Evolutionary conservation across 805 yeast species (phyloP).

Genomic region (Kodamaea hsintzibuensis): DNA sequence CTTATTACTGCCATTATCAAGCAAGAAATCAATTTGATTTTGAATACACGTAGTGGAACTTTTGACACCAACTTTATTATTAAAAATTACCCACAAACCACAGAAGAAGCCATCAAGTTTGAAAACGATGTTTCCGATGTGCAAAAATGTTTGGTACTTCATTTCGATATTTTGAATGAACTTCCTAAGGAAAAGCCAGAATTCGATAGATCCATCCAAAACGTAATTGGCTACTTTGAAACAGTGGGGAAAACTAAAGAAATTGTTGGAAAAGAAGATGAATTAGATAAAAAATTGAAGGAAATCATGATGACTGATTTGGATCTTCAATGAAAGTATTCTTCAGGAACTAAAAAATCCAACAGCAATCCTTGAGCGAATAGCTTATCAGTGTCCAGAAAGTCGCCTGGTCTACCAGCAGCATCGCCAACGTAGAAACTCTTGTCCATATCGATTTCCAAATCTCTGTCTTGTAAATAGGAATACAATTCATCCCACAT

Average conservation of each 20-base stretch:
- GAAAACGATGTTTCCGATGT: conserved; percentile 66
- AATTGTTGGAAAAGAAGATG: conserved; percentile 19
- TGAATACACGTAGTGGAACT: conserved; percentile 40
- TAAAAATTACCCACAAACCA: conserved; percentile 58
- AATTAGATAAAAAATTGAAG: conserved; percentile 21
- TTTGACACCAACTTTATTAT: conserved; percentile 50
- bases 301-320: conserved; percentile 14
- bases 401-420: conserved; percentile 80
- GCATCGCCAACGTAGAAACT: conserved; percentile 93
- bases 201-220: conserved; percentile 32
- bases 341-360: conserved; percentile 71
- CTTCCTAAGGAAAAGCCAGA: conserved; percentile 19
- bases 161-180: conserved; percentile 29
- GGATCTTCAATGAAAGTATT: conserved; percentile 40
- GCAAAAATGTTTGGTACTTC: conserved; percentile 39
- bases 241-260: conserved; percentile 55
- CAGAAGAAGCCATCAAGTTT: conserved; percentile 69
- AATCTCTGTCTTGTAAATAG: conserved; percentile 33
- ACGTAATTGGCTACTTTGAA: conserved; percentile 61
- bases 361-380: conserved; percentile 62
- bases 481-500: conserved; percentile 63
- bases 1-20: conserved; percentile 52
- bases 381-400: conserved; percentile 71
- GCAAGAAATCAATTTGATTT: conserved; percentile 32
- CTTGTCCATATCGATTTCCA: conserved; percentile 37